Evolutionary conservation across 2,329 filamentous ascomycete genomes (phyloP), one percentile per base, ranked within the genome.

Genomic region (Penicillium polonicum): DNA sequence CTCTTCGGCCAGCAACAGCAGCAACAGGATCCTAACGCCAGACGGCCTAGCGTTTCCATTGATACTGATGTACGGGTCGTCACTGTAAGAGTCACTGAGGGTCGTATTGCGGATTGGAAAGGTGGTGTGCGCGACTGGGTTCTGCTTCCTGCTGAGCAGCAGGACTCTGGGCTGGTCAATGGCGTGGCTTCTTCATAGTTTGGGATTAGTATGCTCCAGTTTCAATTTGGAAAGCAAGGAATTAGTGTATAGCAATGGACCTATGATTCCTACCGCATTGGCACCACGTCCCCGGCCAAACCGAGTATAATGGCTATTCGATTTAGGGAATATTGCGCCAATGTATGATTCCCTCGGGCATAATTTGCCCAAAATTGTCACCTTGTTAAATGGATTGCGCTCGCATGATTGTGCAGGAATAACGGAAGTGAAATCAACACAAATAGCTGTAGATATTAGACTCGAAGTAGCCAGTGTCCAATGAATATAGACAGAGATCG

Each of bases 41-140:
- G 69, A 60, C 68, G 68, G 62, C 70, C 65, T 64, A 84, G 70
- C 87, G 84, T 70, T 90, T 92, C 74, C 84, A 96, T 77, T 43
- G 74, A 76, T 52, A 89, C 91, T 69, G 89, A 94, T 72, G 92
- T 95, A 2, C 83, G 89, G 48, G 92, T 97, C 7, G 91, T 97
- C 35, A 84, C 93, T 6, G 94, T 97, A 8, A 85, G 83, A 67
- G 91, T 97, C 66, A 84, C 83, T 67, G 90, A 92, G 71, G 92
- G 94, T 48, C 84, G 92, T 68, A 95, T 95, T 68, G 92, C 90
- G 64, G 94, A 96, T 74, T 96, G 90, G 89, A 96, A 96, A 79
- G 93, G 94, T n/a, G 85, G 87, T 15, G 91, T 97, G 5, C 85
- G 89, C 67, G 93, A 97, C 72, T 97, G 86, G 85, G 62, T 68